These are phyloP conservation scores for Eucalyptus guilfoylei DNA, from an alignment of 345 rosid species.

Conservation along the genomic window DNA sequence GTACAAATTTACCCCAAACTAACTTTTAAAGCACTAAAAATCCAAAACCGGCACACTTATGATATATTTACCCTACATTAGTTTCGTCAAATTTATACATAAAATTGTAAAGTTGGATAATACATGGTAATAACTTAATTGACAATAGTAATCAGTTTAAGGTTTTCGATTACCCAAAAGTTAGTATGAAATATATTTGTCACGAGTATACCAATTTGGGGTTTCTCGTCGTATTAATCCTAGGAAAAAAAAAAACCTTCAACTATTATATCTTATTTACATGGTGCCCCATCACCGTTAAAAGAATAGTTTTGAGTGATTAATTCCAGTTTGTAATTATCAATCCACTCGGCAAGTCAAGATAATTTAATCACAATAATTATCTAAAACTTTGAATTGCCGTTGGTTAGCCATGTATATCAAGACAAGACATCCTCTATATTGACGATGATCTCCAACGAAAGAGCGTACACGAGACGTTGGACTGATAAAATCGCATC, in stretches of 20 bases:
- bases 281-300: background rate
- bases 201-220: rapidly evolving
- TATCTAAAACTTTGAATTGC: background rate
- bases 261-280: background rate
- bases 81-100: background rate
- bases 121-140: too few species aligned
- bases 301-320: background rate
- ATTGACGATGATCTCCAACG: background rate
- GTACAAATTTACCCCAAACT: too few species aligned
- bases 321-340: background rate
- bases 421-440: background rate
- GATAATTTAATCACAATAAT: background rate
- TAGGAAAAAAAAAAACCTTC: background rate
- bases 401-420: background rate
- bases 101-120: too few species aligned
- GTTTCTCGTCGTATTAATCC: background rate
- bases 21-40: background rate
- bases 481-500: background rate
- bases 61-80: background rate
- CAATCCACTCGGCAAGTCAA: background rate
- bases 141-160: too few species aligned
- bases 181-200: background rate
- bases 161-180: rapidly evolving
- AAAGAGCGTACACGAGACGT: background rate
- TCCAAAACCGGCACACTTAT: rapidly evolving